Percentiles rank a stretch among this genome's conserved stretches.
These are phyloP conservation scores for Coemansia umbellata DNA, from an alignment of 192 early-diverging fungal species.

Conservation along the genomic window DNA sequence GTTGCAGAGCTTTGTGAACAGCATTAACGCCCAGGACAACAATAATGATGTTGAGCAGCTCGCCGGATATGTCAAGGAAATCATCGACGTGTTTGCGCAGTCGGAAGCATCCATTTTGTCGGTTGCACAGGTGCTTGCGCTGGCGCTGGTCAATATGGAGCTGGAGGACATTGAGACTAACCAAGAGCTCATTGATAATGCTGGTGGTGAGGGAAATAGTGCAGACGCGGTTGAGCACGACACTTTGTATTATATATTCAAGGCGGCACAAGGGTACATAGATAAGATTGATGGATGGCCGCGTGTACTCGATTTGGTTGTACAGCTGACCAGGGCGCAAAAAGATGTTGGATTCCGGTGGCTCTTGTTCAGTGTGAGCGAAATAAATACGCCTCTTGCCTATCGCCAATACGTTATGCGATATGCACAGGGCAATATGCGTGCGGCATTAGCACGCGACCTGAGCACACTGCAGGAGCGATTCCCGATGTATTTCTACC, in stretches of 20 bases:
- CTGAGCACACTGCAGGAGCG: constrained; percentile 48
- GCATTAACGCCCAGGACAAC: background rate
- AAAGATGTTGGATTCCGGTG: constrained; percentile 41
- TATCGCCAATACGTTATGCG: constrained; percentile 13
- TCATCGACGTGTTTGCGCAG: constrained; percentile 45
- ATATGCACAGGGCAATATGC: constrained; percentile 15
- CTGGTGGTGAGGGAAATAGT: too few species aligned
- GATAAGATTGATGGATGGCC: background rate
- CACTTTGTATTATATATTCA: constrained; percentile 9
- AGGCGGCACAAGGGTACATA: background rate
- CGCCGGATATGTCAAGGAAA: constrained; percentile 19
- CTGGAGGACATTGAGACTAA: constrained; percentile 51
- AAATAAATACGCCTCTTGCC: background rate
- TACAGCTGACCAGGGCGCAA: constrained; percentile 19
- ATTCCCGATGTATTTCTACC: constrained; percentile 43
- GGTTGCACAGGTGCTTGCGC: constrained; percentile 42
- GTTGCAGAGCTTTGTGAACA: constrained; percentile 30
- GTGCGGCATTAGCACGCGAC: constrained; percentile 44
- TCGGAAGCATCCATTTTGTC: constrained; percentile 45
- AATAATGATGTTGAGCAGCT: constrained; percentile 15
- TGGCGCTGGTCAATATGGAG: constrained; percentile 23
- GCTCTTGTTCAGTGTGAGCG: constrained; percentile 12
- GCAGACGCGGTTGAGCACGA: constrained; percentile 37
- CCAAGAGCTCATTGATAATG: constrained; percentile 23
- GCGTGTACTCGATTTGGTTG: constrained; percentile 16